Evolutionary conservation across 306 rosid species (phyloP).

Genomic region (Cucurbita maxima): DNA sequence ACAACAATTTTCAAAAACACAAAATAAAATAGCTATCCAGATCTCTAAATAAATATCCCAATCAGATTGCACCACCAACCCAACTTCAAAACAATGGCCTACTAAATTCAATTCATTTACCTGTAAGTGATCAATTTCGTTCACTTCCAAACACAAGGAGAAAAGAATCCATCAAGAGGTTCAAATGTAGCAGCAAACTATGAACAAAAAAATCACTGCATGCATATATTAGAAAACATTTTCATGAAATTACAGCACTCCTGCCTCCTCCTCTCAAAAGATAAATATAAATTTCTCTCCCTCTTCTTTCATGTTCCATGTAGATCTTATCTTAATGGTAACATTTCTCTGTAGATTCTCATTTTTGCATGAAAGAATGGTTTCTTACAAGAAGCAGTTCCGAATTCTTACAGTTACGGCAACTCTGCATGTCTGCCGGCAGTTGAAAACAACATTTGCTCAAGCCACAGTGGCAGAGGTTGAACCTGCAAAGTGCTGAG

Average conservation of each 20-base stretch:
- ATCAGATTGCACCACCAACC: background rate
- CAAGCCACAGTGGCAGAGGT: background rate
- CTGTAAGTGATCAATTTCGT: background rate
- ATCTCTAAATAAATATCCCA: no score
- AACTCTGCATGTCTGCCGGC: background rate
- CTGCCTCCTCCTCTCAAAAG: background rate
- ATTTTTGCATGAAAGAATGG: background rate
- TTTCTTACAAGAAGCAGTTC: background rate
- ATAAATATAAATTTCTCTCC: background rate
- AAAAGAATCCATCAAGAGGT: background rate
- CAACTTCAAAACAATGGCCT: background rate
- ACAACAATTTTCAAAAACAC: no score
- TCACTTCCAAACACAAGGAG: no score
- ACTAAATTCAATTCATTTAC: background rate
- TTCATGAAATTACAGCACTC: background rate
- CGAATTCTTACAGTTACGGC: background rate
- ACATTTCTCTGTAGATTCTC: background rate
- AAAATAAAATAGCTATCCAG: no score
- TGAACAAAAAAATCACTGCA: background rate
- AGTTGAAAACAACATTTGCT: slow-evolving; percentile 15
- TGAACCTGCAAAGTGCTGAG: background rate
- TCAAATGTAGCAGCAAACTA: background rate
- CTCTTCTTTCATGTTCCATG: background rate
- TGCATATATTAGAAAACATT: background rate
- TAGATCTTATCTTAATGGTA: background rate